Evolutionary conservation across 768 basidiomycete genomes (phyloP), one percentile per base, ranked within the genome.

Genomic region (Lentinula lateritia): DNA sequence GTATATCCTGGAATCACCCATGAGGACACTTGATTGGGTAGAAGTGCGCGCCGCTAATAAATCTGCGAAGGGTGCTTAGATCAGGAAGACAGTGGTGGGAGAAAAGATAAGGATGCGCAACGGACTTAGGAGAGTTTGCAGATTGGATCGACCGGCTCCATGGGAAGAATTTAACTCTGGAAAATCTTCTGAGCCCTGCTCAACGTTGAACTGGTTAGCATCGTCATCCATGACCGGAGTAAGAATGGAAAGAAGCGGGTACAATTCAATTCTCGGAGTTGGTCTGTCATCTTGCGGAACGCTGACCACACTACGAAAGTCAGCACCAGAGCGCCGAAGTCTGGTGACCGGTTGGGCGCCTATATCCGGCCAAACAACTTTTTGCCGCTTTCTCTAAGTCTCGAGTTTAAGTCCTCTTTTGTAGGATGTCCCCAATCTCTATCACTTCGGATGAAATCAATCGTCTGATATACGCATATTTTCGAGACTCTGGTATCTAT

Each of bases 391-490:
- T 16, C 28, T 28, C 28, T 2, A 4, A 28, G 28, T 10, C 18
- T 34, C 18, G 5, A 57, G 16, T 28, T 45, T 48, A 16, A 45
- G 23, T n/a, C 28, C 56, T 43, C 16, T 20, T 23, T 9, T 52
- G 20, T 12, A 42, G 18, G 79, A 69, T 71, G 73, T 46, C 79
- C 59, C 80, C 81, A 54, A 80, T 89, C 52, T 79, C 80, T 36
- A 88, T 92, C 64, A 84, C 86, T 43, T 88, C 91, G 41, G 91
- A 93, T 65, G 90, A 93, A 70, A 80, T 94, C 63, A 94, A 94
- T 70, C 90, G 88, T 67, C 83, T 93, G 64, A 87, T 94, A 52
- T 86, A 93, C 72, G 82, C 92, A 1, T 94, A 93, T 69, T 84
- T 94, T 65, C 79, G 87, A 65, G 92, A 94, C 66, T 92, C 90